phyloP scores from a whole-genome alignment of 495 filamentous ascomycete genomes.

The Coniosporium apollinis region DNA sequence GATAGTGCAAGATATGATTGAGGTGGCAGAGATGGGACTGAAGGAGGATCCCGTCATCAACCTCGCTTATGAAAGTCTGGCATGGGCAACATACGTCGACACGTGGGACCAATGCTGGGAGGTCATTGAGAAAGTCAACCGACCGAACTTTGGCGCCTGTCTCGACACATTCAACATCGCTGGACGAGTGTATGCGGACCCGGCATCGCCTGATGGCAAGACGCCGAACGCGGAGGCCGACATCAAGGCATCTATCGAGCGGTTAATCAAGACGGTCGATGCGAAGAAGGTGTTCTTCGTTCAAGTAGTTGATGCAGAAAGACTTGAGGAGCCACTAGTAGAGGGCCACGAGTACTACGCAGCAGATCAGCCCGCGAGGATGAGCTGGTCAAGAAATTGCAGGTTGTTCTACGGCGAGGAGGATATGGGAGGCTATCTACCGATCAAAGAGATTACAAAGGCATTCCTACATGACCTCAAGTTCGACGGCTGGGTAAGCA shows the following conservation, averaged over 20 bases:
- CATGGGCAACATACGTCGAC: conserved; percentile 57
- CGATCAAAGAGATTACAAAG: conserved; percentile 41
- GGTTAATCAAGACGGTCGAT: conserved; percentile 40
- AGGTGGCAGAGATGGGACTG: conserved; percentile 48
- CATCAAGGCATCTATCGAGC: conserved; percentile 37
- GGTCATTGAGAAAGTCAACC: conserved; percentile 44
- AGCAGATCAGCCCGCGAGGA: conserved; percentile 43
- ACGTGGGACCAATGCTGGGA: conserved; percentile 59
- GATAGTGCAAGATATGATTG: conserved; percentile 46
- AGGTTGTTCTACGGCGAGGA: conserved; percentile 60
- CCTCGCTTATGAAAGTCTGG: conserved; percentile 63
- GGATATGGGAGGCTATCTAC: conserved; percentile 54
- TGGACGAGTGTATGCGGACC: conserved; percentile 58
- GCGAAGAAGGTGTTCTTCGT: conserved; percentile 60
- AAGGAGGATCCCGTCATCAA: conserved; percentile 37
- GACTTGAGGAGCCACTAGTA: conserved; percentile 39
- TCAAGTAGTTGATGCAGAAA: conserved; percentile 64
- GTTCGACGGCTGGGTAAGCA: conserved; percentile 61
- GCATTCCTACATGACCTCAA: conserved; percentile 47
- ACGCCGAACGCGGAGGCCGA: conserved; percentile 40
- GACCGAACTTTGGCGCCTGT: conserved; percentile 62
- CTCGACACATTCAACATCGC: conserved; percentile 73
- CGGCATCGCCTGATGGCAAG: conserved; percentile 34
- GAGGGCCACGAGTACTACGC: conserved; percentile 47
- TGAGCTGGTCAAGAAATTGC: conserved; percentile 73